Percentiles rank a stretch among this genome's conserved stretches.
Conservation (phyloP, 1,284 basidiomycete genomes). For the Boletus mariae region DNA sequence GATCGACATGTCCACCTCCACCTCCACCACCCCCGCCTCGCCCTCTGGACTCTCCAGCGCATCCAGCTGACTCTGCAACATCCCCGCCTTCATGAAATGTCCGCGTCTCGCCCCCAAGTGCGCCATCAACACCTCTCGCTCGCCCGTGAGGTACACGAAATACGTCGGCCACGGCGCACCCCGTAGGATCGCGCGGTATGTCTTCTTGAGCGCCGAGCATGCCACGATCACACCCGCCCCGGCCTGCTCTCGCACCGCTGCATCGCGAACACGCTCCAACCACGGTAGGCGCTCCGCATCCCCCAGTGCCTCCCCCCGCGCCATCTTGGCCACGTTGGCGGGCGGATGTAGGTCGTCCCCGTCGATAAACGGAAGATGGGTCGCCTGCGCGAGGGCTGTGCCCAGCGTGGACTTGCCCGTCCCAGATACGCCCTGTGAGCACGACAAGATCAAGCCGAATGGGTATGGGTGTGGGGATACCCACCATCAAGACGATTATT, state of each 20-base stretch:
- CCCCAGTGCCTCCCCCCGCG: conserved; percentile 69
- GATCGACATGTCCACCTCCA: conserved; percentile 54
- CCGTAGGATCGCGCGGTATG: conserved; percentile 81
- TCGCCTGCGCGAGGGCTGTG: conserved; percentile 52
- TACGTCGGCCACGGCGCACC: conserved; percentile 47
- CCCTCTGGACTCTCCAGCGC: conserved; percentile 75
- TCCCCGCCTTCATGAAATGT: conserved; percentile 87
- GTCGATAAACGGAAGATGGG: conserved; percentile 78
- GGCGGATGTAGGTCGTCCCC: conserved; percentile 87
- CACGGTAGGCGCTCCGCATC: conserved; percentile 87
- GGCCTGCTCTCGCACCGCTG: conserved; percentile 38
- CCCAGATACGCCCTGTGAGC: conserved; percentile 66
- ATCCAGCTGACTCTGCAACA: conserved; percentile 84
- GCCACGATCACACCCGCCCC: conserved; percentile 66
- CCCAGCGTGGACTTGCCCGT: conserved; percentile 92
- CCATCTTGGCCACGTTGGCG: conserved; percentile 88
- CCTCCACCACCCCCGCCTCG: conserved; percentile 66
- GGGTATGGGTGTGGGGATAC: conserved; percentile 10
- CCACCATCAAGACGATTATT: conserved; percentile 49
- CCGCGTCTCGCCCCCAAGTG: conserved; percentile 71
- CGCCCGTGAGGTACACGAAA: conserved; percentile 83
- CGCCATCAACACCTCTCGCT: conserved; percentile 56
- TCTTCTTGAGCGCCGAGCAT: conserved; percentile 82
- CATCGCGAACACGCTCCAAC: conserved; percentile 71
- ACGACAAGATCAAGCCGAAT: neutral